phyloP scores from a whole-genome alignment of 306 rosid genomes.

The Citrullus mucosospermus region DNA sequence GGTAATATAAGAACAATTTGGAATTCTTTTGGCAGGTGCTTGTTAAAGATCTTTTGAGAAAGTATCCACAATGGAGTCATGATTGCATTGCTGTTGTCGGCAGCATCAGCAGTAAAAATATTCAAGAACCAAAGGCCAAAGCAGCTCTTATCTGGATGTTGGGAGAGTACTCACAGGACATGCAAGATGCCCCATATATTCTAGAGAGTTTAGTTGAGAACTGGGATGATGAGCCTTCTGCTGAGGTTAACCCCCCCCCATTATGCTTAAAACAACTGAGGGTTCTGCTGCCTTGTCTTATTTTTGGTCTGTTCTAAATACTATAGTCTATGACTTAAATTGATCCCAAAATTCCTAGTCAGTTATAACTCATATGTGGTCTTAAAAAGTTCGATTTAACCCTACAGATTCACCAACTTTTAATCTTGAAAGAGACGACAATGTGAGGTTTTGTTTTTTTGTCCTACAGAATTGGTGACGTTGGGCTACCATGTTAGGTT shows the following conservation, averaged over 20 bases:
- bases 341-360: neutral
- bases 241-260: constrained; percentile 42
- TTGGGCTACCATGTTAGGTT: neutral
- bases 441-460: no score
- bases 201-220: constrained; percentile 77
- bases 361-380: neutral
- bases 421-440: neutral
- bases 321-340: neutral
- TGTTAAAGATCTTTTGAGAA: constrained; percentile 89
- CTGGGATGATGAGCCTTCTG: constrained; percentile 95
- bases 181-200: constrained; percentile 92
- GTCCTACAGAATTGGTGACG: neutral
- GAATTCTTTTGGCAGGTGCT: constrained; percentile 59
- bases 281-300: neutral
- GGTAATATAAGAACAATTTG: constrained; percentile 5
- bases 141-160: constrained; percentile 99
- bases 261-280: neutral
- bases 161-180: constrained; percentile 96
- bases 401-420: neutral
- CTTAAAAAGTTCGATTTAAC: neutral
- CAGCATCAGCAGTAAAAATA: constrained; percentile 90
- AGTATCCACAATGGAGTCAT: constrained; percentile 99
- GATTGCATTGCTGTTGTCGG: constrained; percentile 99
- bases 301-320: no score
- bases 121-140: constrained; percentile 97